These are phyloP conservation scores for Apiotrichum laibachii DNA, from an alignment of 1,284 basidiomycete genomes.

Conservation along the genomic window DNA sequence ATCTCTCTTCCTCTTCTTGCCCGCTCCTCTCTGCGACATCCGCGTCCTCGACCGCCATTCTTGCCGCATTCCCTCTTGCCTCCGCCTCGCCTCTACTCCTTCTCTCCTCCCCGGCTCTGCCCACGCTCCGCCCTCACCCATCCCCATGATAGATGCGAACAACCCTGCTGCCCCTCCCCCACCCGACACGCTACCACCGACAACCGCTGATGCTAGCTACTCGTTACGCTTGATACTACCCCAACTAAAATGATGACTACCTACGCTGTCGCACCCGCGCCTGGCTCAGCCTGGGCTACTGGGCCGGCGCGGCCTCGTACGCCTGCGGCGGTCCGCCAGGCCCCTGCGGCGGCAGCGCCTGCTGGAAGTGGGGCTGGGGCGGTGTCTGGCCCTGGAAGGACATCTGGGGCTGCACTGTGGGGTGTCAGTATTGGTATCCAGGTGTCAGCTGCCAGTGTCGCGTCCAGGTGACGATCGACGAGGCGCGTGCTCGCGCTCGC, in stretches of 20 bases:
- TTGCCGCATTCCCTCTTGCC: no score
- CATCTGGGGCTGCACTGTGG: conserved; percentile 22
- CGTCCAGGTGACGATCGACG: no score
- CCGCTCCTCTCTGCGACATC: not conserved
- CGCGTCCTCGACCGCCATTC: not conserved
- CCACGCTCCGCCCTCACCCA: not conserved
- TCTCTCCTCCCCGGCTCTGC: not conserved
- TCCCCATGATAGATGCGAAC: not conserved
- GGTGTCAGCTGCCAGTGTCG: no score
- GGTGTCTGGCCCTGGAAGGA: conserved; percentile 20
- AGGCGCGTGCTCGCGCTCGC: no score
- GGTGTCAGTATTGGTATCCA: no score
- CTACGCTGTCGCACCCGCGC: no score
- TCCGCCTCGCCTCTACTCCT: not conserved
- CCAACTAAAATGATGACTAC: not conserved
- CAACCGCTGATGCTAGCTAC: not conserved
- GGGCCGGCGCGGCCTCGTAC: conserved; percentile 14
- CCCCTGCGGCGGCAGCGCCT: conserved; percentile 18
- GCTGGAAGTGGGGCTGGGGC: conserved; percentile 26
- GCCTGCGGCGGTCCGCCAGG: conserved; percentile 1
- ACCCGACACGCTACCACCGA: not conserved
- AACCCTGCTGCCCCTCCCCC: no score
- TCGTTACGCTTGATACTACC: conserved; percentile 1
- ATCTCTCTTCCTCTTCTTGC: not conserved
- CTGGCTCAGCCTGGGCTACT: not conserved